phyloP scores from a whole-genome alignment of 2,329 filamentous ascomycete species.

The Venturia carpophila region DNA sequence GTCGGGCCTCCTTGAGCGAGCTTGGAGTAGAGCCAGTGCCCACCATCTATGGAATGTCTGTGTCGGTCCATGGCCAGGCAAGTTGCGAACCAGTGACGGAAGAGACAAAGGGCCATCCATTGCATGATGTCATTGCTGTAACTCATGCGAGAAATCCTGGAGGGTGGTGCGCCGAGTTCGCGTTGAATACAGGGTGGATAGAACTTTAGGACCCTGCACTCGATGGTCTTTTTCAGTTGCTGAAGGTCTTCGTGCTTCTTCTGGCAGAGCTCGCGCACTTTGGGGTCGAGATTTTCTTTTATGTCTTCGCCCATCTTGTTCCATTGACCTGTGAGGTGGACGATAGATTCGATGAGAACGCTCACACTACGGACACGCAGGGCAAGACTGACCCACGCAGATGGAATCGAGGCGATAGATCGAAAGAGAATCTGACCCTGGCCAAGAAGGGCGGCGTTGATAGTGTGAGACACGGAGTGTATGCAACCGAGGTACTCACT shows the following conservation, averaged over 20 bases:
- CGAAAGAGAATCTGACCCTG: slow-evolving; percentile 40
- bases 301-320: slow-evolving; percentile 22
- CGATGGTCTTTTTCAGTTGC: slow-evolving; percentile 22
- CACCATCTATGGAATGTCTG: slow-evolving; percentile 36
- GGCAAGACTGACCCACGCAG: slow-evolving; percentile 40
- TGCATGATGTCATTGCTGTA: slow-evolving; percentile 44
- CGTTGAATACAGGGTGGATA: slow-evolving; percentile 27
- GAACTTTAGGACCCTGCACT: slow-evolving; percentile 30
- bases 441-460: slow-evolving; percentile 42
- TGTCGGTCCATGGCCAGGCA: slow-evolving; percentile 34
- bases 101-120: slow-evolving; percentile 43
- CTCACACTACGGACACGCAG: slow-evolving; percentile 38
- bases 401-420: slow-evolving; percentile 37
- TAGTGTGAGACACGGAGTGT: slow-evolving; percentile 35
- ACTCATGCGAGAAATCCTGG: slow-evolving; percentile 31
- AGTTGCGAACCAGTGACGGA: slow-evolving; percentile 42
- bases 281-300: slow-evolving; percentile 22
- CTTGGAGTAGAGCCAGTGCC: slow-evolving; percentile 37
- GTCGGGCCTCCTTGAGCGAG: slow-evolving; percentile 31
- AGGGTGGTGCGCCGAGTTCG: slow-evolving; percentile 23
- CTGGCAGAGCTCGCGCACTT: slow-evolving; percentile 27
- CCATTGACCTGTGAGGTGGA: slow-evolving; percentile 40
- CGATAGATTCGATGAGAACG: slow-evolving; percentile 39
- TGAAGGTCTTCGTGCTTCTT: slow-evolving; percentile 27
- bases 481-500: slow-evolving; percentile 41